Percentiles rank a stretch among this genome's conserved stretches.
These are phyloP conservation scores for Candida piceae DNA, from an alignment of 805 yeast genomes.

Conservation along the genomic window DNA sequence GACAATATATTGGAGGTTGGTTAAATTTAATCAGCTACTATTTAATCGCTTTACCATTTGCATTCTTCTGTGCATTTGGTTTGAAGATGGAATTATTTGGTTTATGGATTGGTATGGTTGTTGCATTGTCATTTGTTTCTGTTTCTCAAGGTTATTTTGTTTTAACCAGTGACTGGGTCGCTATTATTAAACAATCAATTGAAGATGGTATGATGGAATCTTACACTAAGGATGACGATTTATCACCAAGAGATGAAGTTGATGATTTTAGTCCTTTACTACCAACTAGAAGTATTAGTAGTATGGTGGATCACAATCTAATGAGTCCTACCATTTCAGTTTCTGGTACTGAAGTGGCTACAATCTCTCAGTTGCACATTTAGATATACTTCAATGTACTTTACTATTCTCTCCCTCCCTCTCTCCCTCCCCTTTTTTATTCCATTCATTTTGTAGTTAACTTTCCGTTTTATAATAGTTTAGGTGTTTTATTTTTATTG, in stretches of 20 bases:
- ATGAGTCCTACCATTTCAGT: slow-evolving; percentile 23
- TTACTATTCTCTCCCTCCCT: too few species aligned
- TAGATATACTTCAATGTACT: too few species aligned
- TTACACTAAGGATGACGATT: neutral
- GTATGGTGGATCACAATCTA: slow-evolving; percentile 24
- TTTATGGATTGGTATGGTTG: slow-evolving; percentile 57
- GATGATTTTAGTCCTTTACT: slow-evolving; percentile 5
- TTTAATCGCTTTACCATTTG: slow-evolving; percentile 57
- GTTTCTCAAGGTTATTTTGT: slow-evolving; percentile 35
- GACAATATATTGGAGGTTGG: slow-evolving; percentile 58
- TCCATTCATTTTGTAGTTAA: too few species aligned
- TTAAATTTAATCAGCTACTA: slow-evolving; percentile 56
- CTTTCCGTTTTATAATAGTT: too few species aligned
- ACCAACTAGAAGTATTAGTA: slow-evolving; percentile 9
- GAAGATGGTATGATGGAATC: slow-evolving; percentile 22
- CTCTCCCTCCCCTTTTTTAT: too few species aligned
- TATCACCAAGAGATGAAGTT: neutral
- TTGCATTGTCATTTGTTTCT: slow-evolving; percentile 48
- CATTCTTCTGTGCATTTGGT: slow-evolving; percentile 48
- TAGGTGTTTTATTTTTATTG: too few species aligned
- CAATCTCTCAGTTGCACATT: slow-evolving; percentile 2
- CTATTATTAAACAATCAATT: slow-evolving; percentile 25
- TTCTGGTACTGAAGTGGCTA: slow-evolving; percentile 8
- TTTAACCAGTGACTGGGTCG: slow-evolving; percentile 27
- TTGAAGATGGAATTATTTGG: slow-evolving; percentile 49